Evolutionary conservation across 495 filamentous ascomycete species (phyloP), one percentile per base, ranked within the genome.

Genomic region (Tirmania nivea): DNA sequence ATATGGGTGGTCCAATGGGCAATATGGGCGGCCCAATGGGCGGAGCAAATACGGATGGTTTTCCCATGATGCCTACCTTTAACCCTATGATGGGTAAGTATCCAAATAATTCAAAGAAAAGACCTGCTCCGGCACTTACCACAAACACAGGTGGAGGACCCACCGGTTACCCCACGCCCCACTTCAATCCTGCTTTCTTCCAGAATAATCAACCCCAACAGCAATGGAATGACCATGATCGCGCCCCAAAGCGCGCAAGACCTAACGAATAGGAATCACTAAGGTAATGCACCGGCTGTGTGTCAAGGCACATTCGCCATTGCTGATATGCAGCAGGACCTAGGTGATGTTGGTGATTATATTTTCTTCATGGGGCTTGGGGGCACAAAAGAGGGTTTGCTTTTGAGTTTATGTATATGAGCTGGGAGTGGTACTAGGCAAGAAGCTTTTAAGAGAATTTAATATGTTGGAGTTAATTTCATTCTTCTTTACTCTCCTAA

Each of bases 101-200:
- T 59, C 57, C 39, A 55, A 57, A 49, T 60, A 48, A 60, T 52
- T 57, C 53, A 52, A 53, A 57, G 55, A 55, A 59, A 62, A 50
- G 51, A 53, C 52, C 52, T 57, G 58, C 52, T 60, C 60, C 59
- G 60, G 51, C 56, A 64, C 59, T 66, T 64, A 55, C 60, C 51
- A 36, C 61, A 55, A 52, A 52, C 51, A 50, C 56, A 48, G 52
- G 56, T 53, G 59, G 42, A 64, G 62, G 61, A 57, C 62, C 61
- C 36, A 60, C 60, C 49, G 59, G 59, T 34, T 60, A 59, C 50
- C 62, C 61, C 14, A 50, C 64, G 61, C 71, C 77, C 10, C 77
- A 76, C 54, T 94, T 90, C 69, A 88, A 87, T 64, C 81, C 83
- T 51, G 78, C 74, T 54, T 88, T 89, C 75, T 92, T 89, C 66